Conservation (phyloP, 2,329 filamentous ascomycete genomes). For the Hypocreales sp. region DNA sequence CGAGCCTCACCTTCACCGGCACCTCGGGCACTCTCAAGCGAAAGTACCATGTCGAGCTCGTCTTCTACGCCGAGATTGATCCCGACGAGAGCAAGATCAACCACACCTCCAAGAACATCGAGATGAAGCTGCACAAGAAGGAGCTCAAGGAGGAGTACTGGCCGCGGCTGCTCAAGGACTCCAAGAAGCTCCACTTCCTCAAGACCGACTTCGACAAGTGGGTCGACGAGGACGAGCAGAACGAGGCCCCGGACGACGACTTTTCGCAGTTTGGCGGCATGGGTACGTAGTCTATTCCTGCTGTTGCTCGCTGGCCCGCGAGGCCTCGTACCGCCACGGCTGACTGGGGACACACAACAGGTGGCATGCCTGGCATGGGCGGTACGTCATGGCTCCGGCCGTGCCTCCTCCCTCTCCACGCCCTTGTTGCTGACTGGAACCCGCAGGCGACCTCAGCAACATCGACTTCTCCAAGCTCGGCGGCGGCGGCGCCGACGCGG, state of each 20-base stretch:
- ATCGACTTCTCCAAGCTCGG: constrained; percentile 92
- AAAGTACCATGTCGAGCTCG: constrained; percentile 72
- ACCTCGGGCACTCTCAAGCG: constrained; percentile 71
- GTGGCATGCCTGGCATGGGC: constrained; percentile 39
- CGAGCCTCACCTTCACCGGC: constrained; percentile 65
- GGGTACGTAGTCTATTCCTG: constrained; percentile 39
- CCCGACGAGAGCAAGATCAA: constrained; percentile 67
- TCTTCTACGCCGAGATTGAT: constrained; percentile 87
- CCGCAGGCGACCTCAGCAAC: too few species aligned
- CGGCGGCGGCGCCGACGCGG: constrained; percentile 32
- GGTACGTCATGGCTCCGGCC: constrained; percentile 24
- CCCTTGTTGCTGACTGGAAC: too few species aligned
- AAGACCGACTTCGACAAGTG: constrained; percentile 99
- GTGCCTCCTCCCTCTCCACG: too few species aligned
- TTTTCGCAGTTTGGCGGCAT: constrained; percentile 51
- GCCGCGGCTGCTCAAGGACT: constrained; percentile 85
- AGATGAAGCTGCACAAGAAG: constrained; percentile 94
- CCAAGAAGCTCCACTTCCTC: constrained; percentile 82
- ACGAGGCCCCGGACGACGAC: constrained; percentile 75
- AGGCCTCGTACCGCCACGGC: too few species aligned
- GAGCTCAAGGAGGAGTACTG: constrained; percentile 88
- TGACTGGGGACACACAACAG: constrained; percentile 19
- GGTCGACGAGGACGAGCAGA: constrained; percentile 98
- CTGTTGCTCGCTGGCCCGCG: too few species aligned
- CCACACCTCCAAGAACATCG: constrained; percentile 77